A percentile compares a stretch with the other conserved stretches of the same genome.
phyloP scores from a whole-genome alignment of 371 early-diverging fungal genomes.

The Parasitella parasitica region DNA sequence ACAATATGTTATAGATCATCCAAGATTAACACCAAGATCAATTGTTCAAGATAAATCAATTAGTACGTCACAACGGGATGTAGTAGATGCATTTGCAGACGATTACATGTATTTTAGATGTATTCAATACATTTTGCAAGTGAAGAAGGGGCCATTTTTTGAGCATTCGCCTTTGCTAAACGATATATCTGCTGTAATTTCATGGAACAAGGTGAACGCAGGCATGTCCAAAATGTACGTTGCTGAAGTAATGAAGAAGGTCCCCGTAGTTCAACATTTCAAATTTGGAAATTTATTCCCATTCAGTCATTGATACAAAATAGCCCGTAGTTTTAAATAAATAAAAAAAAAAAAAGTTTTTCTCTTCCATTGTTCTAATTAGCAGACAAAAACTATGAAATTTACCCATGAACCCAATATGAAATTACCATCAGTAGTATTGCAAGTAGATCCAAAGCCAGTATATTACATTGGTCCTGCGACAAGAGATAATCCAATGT shows the following conservation, averaged over 20 bases:
- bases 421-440: background rate
- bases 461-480: conserved; percentile 46
- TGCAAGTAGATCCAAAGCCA: conserved; percentile 19
- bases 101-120: conserved; percentile 91
- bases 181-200: conserved; percentile 86
- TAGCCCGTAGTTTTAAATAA: background rate
- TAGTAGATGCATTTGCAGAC: conserved; percentile 63
- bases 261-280: conserved; percentile 98
- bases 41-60: no score
- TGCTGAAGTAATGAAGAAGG: conserved; percentile 92
- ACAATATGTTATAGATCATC: conserved; percentile 40
- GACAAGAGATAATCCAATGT: conserved; percentile 38
- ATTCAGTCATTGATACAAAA: conserved; percentile 19
- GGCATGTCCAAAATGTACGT: conserved; percentile 97
- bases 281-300: conserved; percentile 80
- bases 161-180: conserved; percentile 94
- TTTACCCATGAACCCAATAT: background rate
- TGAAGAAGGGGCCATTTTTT: conserved; percentile 66
- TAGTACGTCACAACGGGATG: conserved; percentile 60
- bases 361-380: background rate
- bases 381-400: background rate
- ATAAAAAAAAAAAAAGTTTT: background rate
- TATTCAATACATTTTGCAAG: conserved; percentile 80
- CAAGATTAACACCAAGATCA: conserved; percentile 71
- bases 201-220: conserved; percentile 90